Conservation (phyloP, 2,329 filamentous ascomycete species). For the Eutypella sp. region DNA sequence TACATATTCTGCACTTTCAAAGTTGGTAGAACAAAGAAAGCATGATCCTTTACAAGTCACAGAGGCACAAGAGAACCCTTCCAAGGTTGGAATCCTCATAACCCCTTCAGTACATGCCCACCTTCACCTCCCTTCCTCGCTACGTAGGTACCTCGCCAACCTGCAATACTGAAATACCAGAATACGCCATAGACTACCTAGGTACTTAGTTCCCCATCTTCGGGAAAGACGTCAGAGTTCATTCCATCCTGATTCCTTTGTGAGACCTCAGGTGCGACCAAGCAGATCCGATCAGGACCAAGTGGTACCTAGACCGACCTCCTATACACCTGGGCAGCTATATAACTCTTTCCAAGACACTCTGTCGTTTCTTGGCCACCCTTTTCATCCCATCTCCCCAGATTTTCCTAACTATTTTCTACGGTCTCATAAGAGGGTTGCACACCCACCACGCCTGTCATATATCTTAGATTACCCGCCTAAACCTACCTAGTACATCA, state of each 20-base stretch:
- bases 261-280: slow-evolving; percentile 8
- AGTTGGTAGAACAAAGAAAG: too few species aligned
- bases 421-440: neutral
- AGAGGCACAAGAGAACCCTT: too few species aligned
- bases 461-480: slow-evolving; percentile 8
- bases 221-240: slow-evolving; percentile 4
- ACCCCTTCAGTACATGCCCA: neutral
- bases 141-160: neutral
- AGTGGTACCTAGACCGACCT: too few species aligned
- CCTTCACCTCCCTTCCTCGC: neutral
- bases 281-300: too few species aligned
- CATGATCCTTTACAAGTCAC: too few species aligned
- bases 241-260: neutral
- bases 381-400: slow-evolving; percentile 9
- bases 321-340: too few species aligned
- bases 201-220: neutral
- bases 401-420: slow-evolving; percentile 3
- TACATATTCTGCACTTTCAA: too few species aligned
- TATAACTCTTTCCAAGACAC: slow-evolving; percentile 5
- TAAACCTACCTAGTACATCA: neutral
- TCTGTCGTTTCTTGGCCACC: slow-evolving; percentile 4
- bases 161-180: neutral
- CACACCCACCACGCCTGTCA: slow-evolving; percentile 2
- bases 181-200: neutral
- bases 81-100: too few species aligned